phyloP scores from a whole-genome alignment of 1,139 yeast species.

The Tardiomyces blankii region DNA sequence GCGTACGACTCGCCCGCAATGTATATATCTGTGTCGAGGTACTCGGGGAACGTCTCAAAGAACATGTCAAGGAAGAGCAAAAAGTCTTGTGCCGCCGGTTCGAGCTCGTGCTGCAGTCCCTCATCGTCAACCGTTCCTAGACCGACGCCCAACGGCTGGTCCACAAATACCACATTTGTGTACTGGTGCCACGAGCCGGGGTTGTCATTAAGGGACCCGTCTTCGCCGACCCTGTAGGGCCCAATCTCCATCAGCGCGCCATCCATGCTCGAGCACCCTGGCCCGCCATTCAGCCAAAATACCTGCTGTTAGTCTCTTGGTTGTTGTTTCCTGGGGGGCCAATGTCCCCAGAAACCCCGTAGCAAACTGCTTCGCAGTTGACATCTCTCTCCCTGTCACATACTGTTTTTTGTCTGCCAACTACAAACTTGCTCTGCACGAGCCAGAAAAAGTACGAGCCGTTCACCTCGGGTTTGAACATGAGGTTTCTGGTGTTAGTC shows the following conservation, averaged over 20 bases:
- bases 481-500: slow-evolving; percentile 38
- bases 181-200: slow-evolving; percentile 78
- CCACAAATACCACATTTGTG: slow-evolving; percentile 74
- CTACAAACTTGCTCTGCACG: slow-evolving; percentile 21
- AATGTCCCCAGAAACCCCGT: no score
- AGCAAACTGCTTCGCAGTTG: no score
- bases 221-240: slow-evolving; percentile 56
- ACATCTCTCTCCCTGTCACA: no score
- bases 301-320: slow-evolving; percentile 16
- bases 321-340: slow-evolving; percentile 1
- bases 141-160: slow-evolving; percentile 95
- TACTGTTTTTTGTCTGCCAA: slow-evolving; percentile 11
- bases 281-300: slow-evolving; percentile 82
- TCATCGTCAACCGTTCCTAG: slow-evolving; percentile 48
- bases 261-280: slow-evolving; percentile 95
- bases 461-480: slow-evolving; percentile 34
- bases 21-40: slow-evolving; percentile 49
- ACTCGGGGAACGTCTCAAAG: slow-evolving; percentile 66
- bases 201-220: slow-evolving; percentile 39
- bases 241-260: slow-evolving; percentile 94
- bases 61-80: slow-evolving; percentile 55
- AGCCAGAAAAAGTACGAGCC: slow-evolving; percentile 76
- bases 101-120: slow-evolving; percentile 47
- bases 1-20: slow-evolving; percentile 96
- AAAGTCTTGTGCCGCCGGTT: slow-evolving; percentile 46